These are phyloP conservation scores for Sergeia podlipaevii DNA, from an alignment of 208 protist species.

Conservation along the genomic window DNA sequence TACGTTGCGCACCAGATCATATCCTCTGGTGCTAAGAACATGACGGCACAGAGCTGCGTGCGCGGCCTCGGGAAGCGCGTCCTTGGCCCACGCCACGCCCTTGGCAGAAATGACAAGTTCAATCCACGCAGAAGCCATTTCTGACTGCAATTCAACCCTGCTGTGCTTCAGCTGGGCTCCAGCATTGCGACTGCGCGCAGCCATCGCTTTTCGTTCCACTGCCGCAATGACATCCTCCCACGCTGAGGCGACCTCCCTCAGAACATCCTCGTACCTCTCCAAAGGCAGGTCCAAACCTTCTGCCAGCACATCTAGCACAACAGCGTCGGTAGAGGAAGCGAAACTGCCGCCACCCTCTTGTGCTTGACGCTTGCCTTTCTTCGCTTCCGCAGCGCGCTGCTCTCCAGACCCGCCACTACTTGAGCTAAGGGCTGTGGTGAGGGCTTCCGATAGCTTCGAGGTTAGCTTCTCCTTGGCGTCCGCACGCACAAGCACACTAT, in stretches of 20 bases:
- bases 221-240: constrained; percentile 30
- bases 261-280: constrained; percentile 24
- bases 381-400: background rate
- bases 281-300: constrained; percentile 5
- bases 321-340: background rate
- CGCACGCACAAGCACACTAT: constrained; percentile 29
- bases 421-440: constrained; percentile 4
- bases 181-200: constrained; percentile 20
- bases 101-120: constrained; percentile 35
- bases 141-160: constrained; percentile 30
- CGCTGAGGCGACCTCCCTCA: constrained; percentile 29
- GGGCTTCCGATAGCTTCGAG: constrained; percentile 17
- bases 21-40: constrained; percentile 31
- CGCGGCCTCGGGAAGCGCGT: constrained; percentile 40
- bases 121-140: constrained; percentile 35
- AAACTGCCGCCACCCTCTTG: constrained; percentile 8
- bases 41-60: constrained; percentile 27
- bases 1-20: constrained; percentile 31
- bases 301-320: background rate
- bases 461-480: constrained; percentile 23
- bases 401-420: no score
- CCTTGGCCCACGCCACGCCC: constrained; percentile 46
- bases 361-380: constrained; percentile 6
- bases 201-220: constrained; percentile 26
- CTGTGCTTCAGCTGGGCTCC: constrained; percentile 37